Evolutionary conservation across 2,329 filamentous ascomycete genomes (phyloP).

Genomic region (Zopfia rhizophila): DNA sequence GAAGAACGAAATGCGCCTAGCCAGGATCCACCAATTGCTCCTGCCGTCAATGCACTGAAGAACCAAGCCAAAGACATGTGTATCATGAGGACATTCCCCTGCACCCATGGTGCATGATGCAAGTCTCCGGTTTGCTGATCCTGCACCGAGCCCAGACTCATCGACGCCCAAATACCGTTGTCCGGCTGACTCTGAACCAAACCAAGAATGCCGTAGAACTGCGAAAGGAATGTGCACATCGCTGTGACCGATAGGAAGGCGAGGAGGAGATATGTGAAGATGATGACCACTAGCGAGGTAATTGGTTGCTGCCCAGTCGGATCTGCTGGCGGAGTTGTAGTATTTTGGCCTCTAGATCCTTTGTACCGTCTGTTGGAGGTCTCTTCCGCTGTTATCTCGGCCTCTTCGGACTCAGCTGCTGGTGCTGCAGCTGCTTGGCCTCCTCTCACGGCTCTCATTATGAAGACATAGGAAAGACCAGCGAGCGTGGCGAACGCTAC

Average conservation of each 20-base stretch:
- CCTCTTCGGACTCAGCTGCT: no score
- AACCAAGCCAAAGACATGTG: not conserved
- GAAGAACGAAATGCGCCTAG: no score
- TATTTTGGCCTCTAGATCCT: no score
- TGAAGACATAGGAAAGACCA: no score
- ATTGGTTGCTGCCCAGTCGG: no score
- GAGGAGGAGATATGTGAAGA: not conserved
- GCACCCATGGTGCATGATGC: constrained; percentile 1
- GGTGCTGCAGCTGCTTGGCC: no score
- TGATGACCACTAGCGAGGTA: no score
- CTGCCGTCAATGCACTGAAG: constrained; percentile 1
- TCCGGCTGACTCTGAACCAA: constrained; percentile 4
- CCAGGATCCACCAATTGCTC: not conserved
- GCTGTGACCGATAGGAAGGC: not conserved
- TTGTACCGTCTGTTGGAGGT: no score
- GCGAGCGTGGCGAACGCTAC: not conserved
- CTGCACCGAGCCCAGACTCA: not conserved
- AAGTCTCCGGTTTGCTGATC: constrained; percentile 2
- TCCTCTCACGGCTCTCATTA: no score
- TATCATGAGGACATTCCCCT: not conserved
- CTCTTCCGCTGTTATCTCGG: no score
- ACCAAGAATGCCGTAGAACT: constrained; percentile 4
- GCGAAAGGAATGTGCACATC: not conserved
- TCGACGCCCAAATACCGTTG: not conserved
- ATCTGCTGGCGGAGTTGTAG: no score